A percentile compares a stretch with the other conserved stretches of the same genome.
Evolutionary conservation across 164 flowering plant genomes (phyloP).

Genomic region (Pachysandra terminalis): DNA sequence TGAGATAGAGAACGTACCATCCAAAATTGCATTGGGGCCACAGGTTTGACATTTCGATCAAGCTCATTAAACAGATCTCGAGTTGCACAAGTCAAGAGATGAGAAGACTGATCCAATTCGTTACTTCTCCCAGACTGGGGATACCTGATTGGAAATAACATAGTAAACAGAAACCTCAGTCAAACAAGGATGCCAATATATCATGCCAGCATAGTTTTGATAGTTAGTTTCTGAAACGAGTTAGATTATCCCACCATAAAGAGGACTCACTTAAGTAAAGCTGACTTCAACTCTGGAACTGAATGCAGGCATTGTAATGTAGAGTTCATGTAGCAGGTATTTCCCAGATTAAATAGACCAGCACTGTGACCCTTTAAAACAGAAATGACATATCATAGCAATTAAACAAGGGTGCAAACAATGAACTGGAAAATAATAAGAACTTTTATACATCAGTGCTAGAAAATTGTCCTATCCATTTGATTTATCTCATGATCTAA

Average conservation of each 20-base stretch:
- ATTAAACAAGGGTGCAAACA: neutral
- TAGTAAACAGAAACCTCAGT: neutral
- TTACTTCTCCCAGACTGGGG: conserved; percentile 59
- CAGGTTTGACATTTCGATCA: conserved; percentile 82
- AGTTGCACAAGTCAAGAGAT: conserved; percentile 80
- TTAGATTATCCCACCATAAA: neutral
- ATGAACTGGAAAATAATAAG: neutral
- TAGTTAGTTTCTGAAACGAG: neutral
- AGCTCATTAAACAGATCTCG: conserved; percentile 85
- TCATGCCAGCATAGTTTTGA: neutral
- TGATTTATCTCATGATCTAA: neutral
- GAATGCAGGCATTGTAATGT: conserved; percentile 94
- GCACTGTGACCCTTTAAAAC: conserved; percentile 82
- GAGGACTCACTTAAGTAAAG: conserved; percentile 56
- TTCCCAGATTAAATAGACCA: conserved; percentile 84
- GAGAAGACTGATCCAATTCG: conserved; percentile 85
- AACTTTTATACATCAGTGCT: neutral
- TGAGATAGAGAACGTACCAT: conserved; percentile 48
- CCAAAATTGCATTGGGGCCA: conserved; percentile 97
- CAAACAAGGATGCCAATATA: neutral
- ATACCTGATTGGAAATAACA: conserved; percentile 41
- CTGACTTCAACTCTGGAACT: conserved; percentile 95
- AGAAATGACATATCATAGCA: neutral
- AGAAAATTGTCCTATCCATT: neutral
- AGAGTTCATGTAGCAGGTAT: conserved; percentile 99